Base-by-base conservation (phyloP, 306 rosid genomes). In the Morella rubra region DNA sequence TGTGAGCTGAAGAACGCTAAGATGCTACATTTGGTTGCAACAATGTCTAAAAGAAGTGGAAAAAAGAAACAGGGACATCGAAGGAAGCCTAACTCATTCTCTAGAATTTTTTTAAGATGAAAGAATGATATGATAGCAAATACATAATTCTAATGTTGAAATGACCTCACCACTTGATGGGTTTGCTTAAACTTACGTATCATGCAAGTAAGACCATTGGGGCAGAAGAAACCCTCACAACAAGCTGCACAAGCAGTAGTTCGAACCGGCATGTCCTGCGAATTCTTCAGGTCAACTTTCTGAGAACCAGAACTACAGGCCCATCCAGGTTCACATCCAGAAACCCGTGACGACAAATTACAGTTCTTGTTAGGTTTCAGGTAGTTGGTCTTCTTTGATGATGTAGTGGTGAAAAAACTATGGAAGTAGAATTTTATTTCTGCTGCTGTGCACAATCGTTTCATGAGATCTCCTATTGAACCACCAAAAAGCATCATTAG, bases 281-380 rank as follows among this genome's bases (percentile, higher is more conserved):
- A 16, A 62, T 82, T 86, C 66, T 87, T 82, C n/a, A 86, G 55
- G 27, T 95, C 90, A 74, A 92, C 88, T 77, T 90, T 84, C n/a
- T 84, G 50, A 24, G 52, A 20, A 32, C 64, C 73, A 71, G 91
- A 76, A 58, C 85, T 80, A 64, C 99, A 95, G 4, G 86, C 93
- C 99, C 99, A 95, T 55, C 99, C 99, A 16, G 99, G 99, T 76
- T 92, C 99, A 77, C 99, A 95, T 72, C 99, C 99, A 76, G 87
- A 62, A 52, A 90, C 80, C 97, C 97, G 90, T 3, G 89, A 49
- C 18, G 89, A 80, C 77, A 92, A 12, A 73, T 95, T 95, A 71
- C 99, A 95, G 79, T 95, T 95, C 86, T 81, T 83, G 80, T 95
- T 95, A 1, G 96, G 99, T 79, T 90, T 90, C 79, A 95, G 50